Base-by-base conservation (phyloP, 139 green algal species). In the Tetradesmus obliquus region DNA sequence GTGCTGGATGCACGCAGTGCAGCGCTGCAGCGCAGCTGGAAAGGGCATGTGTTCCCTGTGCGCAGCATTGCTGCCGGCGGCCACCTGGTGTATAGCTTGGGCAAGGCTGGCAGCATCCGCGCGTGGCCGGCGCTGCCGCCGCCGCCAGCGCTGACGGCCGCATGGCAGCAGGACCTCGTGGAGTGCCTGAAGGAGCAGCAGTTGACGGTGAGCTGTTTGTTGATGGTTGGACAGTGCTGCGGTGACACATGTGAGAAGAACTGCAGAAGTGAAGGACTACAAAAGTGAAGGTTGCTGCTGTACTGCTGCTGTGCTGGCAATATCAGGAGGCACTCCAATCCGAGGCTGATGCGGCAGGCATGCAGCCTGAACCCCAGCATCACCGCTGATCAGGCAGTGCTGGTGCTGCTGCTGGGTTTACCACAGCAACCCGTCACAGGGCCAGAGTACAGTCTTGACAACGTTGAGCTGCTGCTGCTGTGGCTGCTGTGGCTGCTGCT, bases 61-160 rank as follows among this genome's bases (percentile, higher is more conserved):
- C 58, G 80, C 57, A 93, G 62, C 72, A 92, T 98, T 53, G 93
- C 93, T 9, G 84, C 88, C 20, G 93, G 93, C 2, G 93, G 93
- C 53, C 93, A 57, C 24, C 87, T 96, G 45, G 92, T 95, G 20
- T 97, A 94, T 87, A 95, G 85, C 5, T 92, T 98, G 89, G 94
- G 87, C 10, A 91, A 93, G 5, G 95, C 97, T 82, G 97, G 97
- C 69, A 91, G 89, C 66, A 93, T 98, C 32, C 93, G 92, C 13
- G 96, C 93, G 17, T 98, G 96, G 96, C 90, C 92, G 2, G 87
- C 91, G 15, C 19, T 82, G 55, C 58, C 82, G 62, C 85, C 94
- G 1, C 51, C 82, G 5, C 53, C 91, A 12, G 57, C 66, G 24
- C 17, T 71, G 5, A 74, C 88, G 0, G 45, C 82, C 5, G 89